Conservation (phyloP, 2,329 filamentous ascomycete genomes). For the Didymella exigua region DNA sequence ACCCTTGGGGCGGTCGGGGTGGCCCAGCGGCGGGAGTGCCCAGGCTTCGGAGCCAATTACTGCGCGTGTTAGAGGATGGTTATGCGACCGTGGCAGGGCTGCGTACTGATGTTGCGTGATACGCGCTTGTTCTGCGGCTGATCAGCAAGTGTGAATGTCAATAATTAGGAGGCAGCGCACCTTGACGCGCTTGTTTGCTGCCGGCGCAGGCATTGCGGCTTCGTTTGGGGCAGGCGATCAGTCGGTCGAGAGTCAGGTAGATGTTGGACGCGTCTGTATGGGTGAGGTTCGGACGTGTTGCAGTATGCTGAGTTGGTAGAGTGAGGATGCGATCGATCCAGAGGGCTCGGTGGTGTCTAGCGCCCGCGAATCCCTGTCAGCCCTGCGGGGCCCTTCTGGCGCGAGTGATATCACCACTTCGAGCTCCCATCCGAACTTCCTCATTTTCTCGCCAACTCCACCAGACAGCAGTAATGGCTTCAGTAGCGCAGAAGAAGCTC, state of each 20-base stretch:
- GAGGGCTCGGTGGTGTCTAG: conserved; percentile 8
- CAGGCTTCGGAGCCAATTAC: conserved; percentile 58
- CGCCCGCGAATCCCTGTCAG: conserved; percentile 30
- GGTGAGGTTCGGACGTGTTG: not conserved
- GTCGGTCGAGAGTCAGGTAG: too few species aligned
- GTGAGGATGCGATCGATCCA: not conserved
- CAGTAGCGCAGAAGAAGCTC: conserved; percentile 72
- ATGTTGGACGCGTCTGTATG: not conserved
- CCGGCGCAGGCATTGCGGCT: conserved; percentile 57
- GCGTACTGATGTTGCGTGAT: conserved; percentile 47
- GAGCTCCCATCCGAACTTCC: conserved; percentile 11
- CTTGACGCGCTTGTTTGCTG: conserved; percentile 61
- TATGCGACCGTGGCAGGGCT: not conserved
- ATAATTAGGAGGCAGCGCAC: conserved; percentile 11
- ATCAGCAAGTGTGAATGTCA: not conserved
- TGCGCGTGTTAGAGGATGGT: conserved; percentile 35
- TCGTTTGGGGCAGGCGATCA: too few species aligned
- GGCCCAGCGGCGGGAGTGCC: conserved; percentile 72
- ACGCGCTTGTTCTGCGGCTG: conserved; percentile 48
- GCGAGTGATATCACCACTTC: conserved; percentile 47
- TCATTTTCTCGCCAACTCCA: not conserved
- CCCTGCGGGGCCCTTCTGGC: conserved; percentile 21
- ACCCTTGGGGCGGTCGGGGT: conserved; percentile 64
- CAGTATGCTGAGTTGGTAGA: not conserved
- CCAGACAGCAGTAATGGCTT: conserved; percentile 50